phyloP scores from a whole-genome alignment of 345 rosid species.

The Pugionium cornutum region DNA sequence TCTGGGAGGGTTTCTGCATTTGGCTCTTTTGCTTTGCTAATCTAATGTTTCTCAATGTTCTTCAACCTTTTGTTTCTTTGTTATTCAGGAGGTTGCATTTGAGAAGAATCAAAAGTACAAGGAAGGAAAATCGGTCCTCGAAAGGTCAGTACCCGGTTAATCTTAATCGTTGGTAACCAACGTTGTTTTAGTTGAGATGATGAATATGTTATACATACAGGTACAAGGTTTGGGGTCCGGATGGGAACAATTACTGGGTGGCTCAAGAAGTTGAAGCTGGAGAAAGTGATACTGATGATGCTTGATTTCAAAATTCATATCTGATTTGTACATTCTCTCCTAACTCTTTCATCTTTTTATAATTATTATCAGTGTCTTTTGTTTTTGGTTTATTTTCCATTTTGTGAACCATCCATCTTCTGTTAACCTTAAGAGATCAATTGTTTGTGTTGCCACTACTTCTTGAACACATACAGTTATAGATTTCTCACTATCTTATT shows the following conservation, averaged over 20 bases:
- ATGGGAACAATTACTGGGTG: conserved; percentile 58
- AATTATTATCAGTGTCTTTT: conserved; percentile 15
- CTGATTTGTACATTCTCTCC: background rate
- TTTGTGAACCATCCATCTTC: conserved; percentile 24
- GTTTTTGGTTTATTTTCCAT: background rate
- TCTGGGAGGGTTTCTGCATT: conserved; percentile 26
- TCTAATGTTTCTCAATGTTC: background rate
- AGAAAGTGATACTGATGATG: conserved; percentile 92
- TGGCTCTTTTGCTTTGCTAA: conserved; percentile 19
- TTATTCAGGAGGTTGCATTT: conserved; percentile 60
- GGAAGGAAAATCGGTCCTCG: conserved; percentile 81
- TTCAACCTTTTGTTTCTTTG: background rate
- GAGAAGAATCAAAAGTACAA: conserved; percentile 72
- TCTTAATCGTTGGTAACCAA: background rate
- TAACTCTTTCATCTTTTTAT: conserved; percentile 2
- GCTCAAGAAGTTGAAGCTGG: conserved; percentile 68
- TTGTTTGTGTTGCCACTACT: conserved; percentile 32
- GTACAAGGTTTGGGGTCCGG: conserved; percentile 66
- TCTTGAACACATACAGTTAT: conserved; percentile 13
- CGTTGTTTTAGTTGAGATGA: conserved; percentile 42
- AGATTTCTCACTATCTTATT: conserved; percentile 23
- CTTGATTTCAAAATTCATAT: conserved; percentile 36
- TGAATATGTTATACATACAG: conserved; percentile 47
- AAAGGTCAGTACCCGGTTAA: conserved; percentile 43
- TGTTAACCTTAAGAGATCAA: conserved; percentile 26